Evolutionary conservation across 805 yeast species (phyloP), one percentile per base, ranked within the genome.

Genomic region (Ogataea wickerhamii): DNA sequence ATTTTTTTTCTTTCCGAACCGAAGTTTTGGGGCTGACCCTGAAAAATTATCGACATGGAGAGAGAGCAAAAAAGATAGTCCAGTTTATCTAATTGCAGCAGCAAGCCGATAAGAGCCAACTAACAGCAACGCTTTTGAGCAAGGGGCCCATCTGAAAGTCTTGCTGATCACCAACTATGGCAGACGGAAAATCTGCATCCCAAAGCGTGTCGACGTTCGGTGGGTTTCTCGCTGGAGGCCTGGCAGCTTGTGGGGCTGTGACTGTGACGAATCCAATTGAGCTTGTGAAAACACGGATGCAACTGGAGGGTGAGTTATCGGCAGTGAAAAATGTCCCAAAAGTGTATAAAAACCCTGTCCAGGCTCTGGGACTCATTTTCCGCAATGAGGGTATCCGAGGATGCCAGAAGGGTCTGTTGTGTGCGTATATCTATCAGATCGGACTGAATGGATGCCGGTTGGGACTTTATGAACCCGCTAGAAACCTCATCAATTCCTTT

Each of bases 191-290:
- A 43, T 52, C 74, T 4, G 79, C 78, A 1, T 71, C 80, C n/a
- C 80, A 76, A 48, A 67, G 73, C 47, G 72, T 82, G 16, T 71
- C 81, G 27, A 78, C 86, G 3, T 48, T 70, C 10, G 94, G 94
- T 16, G 94, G 96, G 2, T 87, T 89, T 52, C 53, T 80, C 4
- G 96, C 96, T 4, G 97, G 96, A 39, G 95, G 93, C 6, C 41
- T 84, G 12, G 98, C 98, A 3, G 97, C 98, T 3, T 89, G 98
- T 68, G 93, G 95, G 38, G 98, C 98, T 0, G 98, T 93, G 31
- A 91, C 97, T 0, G 81, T 91, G 58, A 89, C 98, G 4, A 93
- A 93, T 59, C 98, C 98, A 5, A 82, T 93, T 46, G 98, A 93
- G 63, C 70, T 93, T 45, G 87, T 91, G 51, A 93, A 93, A 66